phyloP scores from a whole-genome alignment of 805 yeast species.

The Pichia phayaonensis region DNA sequence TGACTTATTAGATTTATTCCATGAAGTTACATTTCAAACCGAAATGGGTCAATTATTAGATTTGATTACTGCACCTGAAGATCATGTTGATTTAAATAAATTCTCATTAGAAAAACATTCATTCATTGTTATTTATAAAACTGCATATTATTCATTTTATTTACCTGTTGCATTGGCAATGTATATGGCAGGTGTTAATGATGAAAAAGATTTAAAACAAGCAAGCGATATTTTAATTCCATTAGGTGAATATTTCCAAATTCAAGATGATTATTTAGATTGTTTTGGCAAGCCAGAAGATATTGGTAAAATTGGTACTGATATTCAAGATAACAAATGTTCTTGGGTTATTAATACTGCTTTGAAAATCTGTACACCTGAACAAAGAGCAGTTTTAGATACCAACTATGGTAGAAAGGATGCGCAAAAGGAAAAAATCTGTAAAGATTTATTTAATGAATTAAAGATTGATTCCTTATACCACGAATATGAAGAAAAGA shows the following conservation, averaged over 20 bases:
- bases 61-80: conserved; percentile 95
- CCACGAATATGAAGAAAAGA: conserved; percentile 72
- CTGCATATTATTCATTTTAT: conserved; percentile 96
- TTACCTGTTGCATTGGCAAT: conserved; percentile 96
- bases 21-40: conserved; percentile 95
- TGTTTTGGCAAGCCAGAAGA: conserved; percentile 96
- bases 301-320: conserved; percentile 98
- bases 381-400: conserved; percentile 77
- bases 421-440: conserved; percentile 53
- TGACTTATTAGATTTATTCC: conserved; percentile 88
- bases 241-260: conserved; percentile 96
- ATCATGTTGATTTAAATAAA: conserved; percentile 78
- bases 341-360: conserved; percentile 97
- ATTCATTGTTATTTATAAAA: conserved; percentile 91
- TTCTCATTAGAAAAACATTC: conserved; percentile 87
- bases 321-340: conserved; percentile 96
- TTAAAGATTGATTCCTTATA: conserved; percentile 66
- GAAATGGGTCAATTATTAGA: conserved; percentile 96
- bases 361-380: conserved; percentile 64
- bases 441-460: conserved; percentile 68
- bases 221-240: conserved; percentile 84
- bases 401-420: conserved; percentile 86
- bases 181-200: conserved; percentile 77
- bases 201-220: conserved; percentile 73
- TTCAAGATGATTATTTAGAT: conserved; percentile 95